phyloP scores from a whole-genome alignment of 2,329 filamentous ascomycete genomes.

The Hypocreales sp. region DNA sequence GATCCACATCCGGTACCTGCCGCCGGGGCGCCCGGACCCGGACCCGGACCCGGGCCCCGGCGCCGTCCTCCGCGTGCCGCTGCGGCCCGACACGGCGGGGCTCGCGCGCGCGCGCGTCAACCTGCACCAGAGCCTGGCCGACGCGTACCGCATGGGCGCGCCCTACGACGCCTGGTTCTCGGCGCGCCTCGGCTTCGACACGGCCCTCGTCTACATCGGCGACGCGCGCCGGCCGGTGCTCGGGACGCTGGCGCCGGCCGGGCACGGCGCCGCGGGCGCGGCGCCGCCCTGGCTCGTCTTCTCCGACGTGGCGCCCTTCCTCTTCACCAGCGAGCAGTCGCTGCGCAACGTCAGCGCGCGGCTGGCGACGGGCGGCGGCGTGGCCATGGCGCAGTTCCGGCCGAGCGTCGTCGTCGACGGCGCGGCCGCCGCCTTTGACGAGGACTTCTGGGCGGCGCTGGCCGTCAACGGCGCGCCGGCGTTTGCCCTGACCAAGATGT shows the following conservation, averaged over 20 bases:
- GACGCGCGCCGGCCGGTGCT: constrained; percentile 42
- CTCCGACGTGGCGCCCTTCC: constrained; percentile 59
- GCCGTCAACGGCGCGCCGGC: constrained; percentile 20
- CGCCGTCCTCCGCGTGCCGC: constrained; percentile 34
- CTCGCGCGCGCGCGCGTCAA: constrained; percentile 34
- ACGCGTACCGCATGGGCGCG: constrained; percentile 47
- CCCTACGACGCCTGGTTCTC: constrained; percentile 52
- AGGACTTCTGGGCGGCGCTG: constrained; percentile 59
- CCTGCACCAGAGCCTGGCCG: constrained; percentile 42
- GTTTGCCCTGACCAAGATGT: constrained; percentile 52
- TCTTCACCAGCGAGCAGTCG: constrained; percentile 56
- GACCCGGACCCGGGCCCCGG: constrained; percentile 18
- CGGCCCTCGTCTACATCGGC: constrained; percentile 50
- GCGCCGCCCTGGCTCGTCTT: constrained; percentile 46
- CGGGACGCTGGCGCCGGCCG: constrained; percentile 32
- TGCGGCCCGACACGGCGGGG: constrained; percentile 31
- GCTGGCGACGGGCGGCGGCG: constrained; percentile 29
- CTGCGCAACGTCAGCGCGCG: constrained; percentile 48
- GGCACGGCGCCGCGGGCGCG: not conserved
- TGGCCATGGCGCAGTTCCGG: constrained; percentile 56
- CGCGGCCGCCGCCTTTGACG: constrained; percentile 43
- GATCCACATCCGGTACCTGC: constrained; percentile 27
- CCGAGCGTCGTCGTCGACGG: constrained; percentile 58
- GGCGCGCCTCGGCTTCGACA: constrained; percentile 44
- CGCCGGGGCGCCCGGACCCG: constrained; percentile 23